Base-by-base conservation (phyloP, 1,139 yeast species). In the Candida sp. region DNA sequence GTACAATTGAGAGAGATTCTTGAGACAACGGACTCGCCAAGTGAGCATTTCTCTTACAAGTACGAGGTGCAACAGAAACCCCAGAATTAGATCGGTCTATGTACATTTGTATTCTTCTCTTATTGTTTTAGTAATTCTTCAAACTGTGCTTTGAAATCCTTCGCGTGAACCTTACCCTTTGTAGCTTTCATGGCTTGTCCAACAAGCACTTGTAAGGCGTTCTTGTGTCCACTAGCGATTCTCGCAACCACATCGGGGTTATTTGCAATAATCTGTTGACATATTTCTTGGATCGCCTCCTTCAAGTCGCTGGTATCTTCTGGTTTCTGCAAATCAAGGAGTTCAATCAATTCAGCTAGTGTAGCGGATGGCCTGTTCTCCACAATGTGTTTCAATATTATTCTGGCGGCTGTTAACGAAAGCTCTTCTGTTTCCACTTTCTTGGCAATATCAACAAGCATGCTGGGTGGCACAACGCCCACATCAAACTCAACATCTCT, bases 111-210 rank as follows among this genome's bases (percentile, higher is more conserved):
- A 37, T 22, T 35, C 25, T 31, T 37, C 37, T 44, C 39, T 42
- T 32, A 35, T 35, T 43, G 31, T 37, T 49, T 28, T 31, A 72
- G 54, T 40, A 72, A 48, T 38, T 63, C 58, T 7, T 75, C 75
- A 56, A 86, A 76, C 50, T 68, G 72, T 12, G 62, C 56, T 52
- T 78, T 80, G 50, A 86, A 75, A n/a, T 68, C 65, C 4, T 70
- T 68, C 1, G 91, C 81, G 41, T 78, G 73, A 4, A 86, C 77
- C 58, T 79, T 84, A 2, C 97, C 97, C 55, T 85, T 86, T 2
- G 90, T 81, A 52, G 78, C 73, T 58, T 84, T 81, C 97, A 96
- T 91, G 12, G 92, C 96, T 63, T 83, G 83, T 0, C 98, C 99
- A 3, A 94, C 79, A 51, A 94, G 72, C 61, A 77, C 92, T 61